Conservation (phyloP, 1,284 basidiomycete genomes). For the Puccinia triticina region DNA sequence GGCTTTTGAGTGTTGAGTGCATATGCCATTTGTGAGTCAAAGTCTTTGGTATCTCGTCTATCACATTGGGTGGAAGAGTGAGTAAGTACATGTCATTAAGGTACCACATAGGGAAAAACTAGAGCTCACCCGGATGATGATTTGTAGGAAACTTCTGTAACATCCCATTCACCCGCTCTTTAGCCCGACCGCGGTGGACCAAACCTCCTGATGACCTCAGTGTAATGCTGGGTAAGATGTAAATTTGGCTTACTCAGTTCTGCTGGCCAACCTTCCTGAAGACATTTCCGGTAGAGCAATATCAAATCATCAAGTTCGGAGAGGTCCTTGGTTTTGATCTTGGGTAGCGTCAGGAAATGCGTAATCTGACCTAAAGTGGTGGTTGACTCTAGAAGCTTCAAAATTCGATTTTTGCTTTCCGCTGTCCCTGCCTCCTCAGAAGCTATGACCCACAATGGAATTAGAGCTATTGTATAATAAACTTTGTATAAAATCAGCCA, state of each 20-base stretch:
- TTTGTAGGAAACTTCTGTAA: neutral
- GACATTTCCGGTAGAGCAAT: neutral
- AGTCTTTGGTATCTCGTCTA: conserved; percentile 5
- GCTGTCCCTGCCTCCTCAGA: neutral
- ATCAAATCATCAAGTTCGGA: neutral
- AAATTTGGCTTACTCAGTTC: neutral
- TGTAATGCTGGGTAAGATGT: neutral
- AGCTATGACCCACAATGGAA: neutral
- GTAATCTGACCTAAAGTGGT: neutral
- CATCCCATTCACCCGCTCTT: neutral
- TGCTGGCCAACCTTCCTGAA: neutral
- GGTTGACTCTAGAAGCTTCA: neutral
- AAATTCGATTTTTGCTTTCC: neutral
- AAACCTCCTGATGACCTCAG: too few species aligned
- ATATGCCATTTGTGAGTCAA: neutral
- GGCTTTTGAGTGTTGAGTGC: neutral
- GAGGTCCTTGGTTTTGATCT: neutral
- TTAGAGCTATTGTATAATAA: neutral
- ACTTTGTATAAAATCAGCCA: neutral
- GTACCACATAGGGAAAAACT: too few species aligned
- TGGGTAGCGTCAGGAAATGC: neutral
- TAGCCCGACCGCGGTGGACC: neutral
- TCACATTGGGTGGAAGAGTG: too few species aligned
- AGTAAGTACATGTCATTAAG: neutral
- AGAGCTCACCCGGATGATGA: neutral